Evolutionary conservation across 306 rosid genomes (phyloP).

Genomic region (Glycine latifolia): DNA sequence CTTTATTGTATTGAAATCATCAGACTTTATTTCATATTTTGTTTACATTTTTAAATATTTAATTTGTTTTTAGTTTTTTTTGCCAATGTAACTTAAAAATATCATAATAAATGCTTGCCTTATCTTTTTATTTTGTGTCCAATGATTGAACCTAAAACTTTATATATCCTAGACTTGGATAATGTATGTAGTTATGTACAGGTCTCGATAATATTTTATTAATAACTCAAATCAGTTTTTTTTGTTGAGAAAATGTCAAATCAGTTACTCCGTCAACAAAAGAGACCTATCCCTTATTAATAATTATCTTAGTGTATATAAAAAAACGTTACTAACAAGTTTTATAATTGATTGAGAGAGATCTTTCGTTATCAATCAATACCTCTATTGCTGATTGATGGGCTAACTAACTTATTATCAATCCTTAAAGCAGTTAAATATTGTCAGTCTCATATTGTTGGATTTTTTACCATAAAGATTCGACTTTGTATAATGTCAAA

Average conservation of each 20-base stretch:
- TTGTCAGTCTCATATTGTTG: neutral
- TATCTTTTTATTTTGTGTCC: neutral
- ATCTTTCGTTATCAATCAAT: neutral
- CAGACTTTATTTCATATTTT: too few relatives aligned
- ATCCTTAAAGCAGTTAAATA: neutral
- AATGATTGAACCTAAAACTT: neutral
- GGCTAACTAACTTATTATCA: neutral
- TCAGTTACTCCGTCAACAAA: neutral
- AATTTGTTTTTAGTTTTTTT: too few relatives aligned
- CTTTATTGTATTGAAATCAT: too few relatives aligned
- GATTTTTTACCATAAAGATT: neutral
- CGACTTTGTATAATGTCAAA: neutral
- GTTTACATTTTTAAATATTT: too few relatives aligned
- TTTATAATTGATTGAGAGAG: neutral
- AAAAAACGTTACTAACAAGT: neutral
- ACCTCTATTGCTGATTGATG: neutral
- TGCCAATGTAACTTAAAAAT: too few relatives aligned
- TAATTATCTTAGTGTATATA: neutral
- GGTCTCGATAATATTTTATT: neutral
- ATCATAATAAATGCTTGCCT: neutral
- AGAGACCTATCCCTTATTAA: neutral
- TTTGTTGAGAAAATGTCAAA: neutral
- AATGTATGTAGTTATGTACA: neutral
- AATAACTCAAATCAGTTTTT: neutral
- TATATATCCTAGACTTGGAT: neutral